Conservation (phyloP, 371 early-diverging fungal genomes). For the Lichtheimia corymbifera region DNA sequence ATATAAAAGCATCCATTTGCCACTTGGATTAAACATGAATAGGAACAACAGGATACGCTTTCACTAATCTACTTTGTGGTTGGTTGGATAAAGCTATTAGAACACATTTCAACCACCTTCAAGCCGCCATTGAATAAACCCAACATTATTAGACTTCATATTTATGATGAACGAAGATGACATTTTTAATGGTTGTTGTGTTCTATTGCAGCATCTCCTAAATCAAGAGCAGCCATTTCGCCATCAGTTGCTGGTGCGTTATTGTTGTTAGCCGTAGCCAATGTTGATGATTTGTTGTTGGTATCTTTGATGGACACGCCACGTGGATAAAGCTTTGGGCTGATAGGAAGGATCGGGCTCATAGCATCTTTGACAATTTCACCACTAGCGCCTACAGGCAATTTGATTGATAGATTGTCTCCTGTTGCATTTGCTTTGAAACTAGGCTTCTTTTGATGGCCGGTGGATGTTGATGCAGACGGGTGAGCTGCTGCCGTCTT, state of each 20-base stretch:
- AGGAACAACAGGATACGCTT: no score
- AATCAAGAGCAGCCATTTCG: conserved; percentile 24
- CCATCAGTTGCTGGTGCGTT: background rate
- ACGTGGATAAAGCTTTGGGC: conserved; percentile 41
- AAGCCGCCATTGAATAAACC: no score
- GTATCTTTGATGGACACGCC: conserved; percentile 5
- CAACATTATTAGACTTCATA: no score
- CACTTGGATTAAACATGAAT: no score
- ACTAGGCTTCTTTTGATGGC: background rate
- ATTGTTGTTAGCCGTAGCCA: background rate
- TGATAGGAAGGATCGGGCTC: conserved; percentile 51
- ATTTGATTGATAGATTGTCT: conserved; percentile 8
- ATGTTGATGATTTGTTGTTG: background rate
- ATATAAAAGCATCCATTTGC: no score
- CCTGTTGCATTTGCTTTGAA: background rate
- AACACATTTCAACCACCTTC: no score
- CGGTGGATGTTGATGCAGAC: background rate
- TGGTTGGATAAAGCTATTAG: no score
- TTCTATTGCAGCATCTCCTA: conserved; percentile 22
- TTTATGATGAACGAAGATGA: no score
- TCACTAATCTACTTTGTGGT: no score
- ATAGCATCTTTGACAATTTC: conserved; percentile 50
- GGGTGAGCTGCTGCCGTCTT: background rate
- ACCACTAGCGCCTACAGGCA: conserved; percentile 48
- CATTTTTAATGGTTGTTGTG: no score